Evolutionary conservation across 306 rosid genomes (phyloP).

Genomic region (Cucumis hystrix): DNA sequence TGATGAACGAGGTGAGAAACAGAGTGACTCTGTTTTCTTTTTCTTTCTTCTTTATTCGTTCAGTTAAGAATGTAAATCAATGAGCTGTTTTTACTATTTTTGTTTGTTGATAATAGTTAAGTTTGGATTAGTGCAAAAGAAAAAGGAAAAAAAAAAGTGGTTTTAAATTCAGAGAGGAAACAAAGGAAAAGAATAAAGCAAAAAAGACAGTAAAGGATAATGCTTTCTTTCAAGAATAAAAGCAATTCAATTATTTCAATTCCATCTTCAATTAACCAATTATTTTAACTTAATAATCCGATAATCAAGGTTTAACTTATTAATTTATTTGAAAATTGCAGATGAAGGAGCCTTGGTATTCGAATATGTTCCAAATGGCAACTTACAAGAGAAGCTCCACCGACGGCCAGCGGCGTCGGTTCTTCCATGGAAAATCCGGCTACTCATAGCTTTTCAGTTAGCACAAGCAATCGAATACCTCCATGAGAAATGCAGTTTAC

Average conservation of each 20-base stretch:
- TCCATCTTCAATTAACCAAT: not conserved
- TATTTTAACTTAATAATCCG: not conserved
- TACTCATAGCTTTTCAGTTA: constrained; percentile 25
- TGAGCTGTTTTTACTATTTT: not conserved
- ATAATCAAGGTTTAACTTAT: not conserved
- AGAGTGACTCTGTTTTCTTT: not conserved
- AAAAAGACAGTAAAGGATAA: not conserved
- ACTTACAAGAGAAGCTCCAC: constrained; percentile 34
- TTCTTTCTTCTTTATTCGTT: not conserved
- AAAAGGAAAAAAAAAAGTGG: not conserved
- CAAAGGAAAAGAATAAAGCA: not conserved
- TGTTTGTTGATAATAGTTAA: not conserved
- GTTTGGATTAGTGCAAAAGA: not conserved
- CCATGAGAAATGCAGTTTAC: constrained; percentile 24
- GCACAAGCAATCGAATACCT: constrained; percentile 27
- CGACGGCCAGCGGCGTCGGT: not conserved
- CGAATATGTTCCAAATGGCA: constrained; percentile 30
- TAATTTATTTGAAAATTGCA: not conserved
- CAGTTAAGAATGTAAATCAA: not conserved
- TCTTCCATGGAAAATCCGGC: constrained; percentile 29
- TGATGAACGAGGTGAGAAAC: constrained; percentile 16
- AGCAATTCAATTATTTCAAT: not conserved
- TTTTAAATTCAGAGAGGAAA: not conserved
- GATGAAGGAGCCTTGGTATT: constrained; percentile 33
- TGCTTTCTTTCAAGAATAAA: not conserved